Conservation (phyloP, 257 asterid species). For the Fraxinus cuspidata region DNA sequence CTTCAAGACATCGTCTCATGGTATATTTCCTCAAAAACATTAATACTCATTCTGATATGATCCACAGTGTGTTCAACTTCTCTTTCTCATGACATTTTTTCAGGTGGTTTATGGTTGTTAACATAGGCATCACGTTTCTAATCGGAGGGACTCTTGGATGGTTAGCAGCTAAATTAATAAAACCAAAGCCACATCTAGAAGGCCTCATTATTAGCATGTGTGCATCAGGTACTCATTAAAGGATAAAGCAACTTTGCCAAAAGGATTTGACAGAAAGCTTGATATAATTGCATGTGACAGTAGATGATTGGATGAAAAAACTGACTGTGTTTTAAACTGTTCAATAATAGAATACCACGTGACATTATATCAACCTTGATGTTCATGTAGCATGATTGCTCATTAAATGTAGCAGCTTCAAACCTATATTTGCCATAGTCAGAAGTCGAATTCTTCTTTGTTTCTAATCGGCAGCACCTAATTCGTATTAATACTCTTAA, state of each 20-base stretch:
- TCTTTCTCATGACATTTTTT: not conserved
- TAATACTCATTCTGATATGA: too few species aligned
- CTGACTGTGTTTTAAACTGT: too few species aligned
- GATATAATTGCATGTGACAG: too few species aligned
- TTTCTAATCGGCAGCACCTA: not conserved
- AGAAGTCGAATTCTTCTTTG: not conserved
- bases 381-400: too few species aligned
- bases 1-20: slow-evolving; percentile 69
- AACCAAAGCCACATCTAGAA: slow-evolving; percentile 66
- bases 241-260: too few species aligned
- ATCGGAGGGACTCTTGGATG: slow-evolving; percentile 80
- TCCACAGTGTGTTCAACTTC: not conserved
- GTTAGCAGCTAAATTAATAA: slow-evolving; percentile 69
- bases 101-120: slow-evolving; percentile 98
- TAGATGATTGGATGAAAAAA: too few species aligned
- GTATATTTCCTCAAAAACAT: slow-evolving; percentile 13
- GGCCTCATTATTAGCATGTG: slow-evolving; percentile 68
- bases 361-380: too few species aligned
- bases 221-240: slow-evolving; percentile 63
- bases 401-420: not conserved
- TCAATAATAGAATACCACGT: too few species aligned
- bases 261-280: too few species aligned
- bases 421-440: too few species aligned
- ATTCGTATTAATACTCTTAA: not conserved
- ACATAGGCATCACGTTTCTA: slow-evolving; percentile 71